Evolutionary conservation across 2,329 filamentous ascomycete species (phyloP).

Genomic region (Tolypocladium guangdongense): DNA sequence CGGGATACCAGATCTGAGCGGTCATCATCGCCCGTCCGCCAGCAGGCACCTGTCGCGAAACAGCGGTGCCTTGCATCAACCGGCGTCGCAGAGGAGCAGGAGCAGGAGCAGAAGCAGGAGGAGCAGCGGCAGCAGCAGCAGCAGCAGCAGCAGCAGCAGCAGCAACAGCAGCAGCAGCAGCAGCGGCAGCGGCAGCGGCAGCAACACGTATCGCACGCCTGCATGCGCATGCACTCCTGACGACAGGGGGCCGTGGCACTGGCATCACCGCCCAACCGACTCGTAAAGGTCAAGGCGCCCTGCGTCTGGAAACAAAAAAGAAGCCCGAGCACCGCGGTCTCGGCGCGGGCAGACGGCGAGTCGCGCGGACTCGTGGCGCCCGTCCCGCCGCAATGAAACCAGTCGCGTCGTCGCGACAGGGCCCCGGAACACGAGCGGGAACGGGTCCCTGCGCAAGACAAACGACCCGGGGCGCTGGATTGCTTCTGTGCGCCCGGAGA

Average conservation of each 20-base stretch:
- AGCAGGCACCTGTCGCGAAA: background rate
- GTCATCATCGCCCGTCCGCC: background rate
- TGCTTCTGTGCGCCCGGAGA: background rate
- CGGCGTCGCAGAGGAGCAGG: background rate
- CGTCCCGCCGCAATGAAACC: background rate
- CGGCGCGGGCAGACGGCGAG: no score
- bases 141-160: background rate
- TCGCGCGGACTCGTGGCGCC: no score
- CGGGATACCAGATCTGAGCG: background rate
- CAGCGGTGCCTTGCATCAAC: background rate
- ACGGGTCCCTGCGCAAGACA: background rate
- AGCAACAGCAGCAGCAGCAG: background rate
- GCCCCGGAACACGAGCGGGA: background rate
- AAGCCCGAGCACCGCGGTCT: background rate
- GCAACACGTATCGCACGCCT: background rate
- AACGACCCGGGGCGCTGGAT: background rate
- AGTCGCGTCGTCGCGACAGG: background rate
- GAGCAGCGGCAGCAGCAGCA: background rate
- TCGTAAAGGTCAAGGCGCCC: background rate
- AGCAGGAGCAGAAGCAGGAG: no score
- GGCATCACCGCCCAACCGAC: background rate
- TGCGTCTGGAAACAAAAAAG: background rate
- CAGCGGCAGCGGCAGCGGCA: background rate
- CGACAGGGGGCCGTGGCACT: background rate
- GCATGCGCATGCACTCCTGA: no score